Evolutionary conservation across 768 basidiomycete genomes (phyloP).

Genomic region (Tulasnella sp.): DNA sequence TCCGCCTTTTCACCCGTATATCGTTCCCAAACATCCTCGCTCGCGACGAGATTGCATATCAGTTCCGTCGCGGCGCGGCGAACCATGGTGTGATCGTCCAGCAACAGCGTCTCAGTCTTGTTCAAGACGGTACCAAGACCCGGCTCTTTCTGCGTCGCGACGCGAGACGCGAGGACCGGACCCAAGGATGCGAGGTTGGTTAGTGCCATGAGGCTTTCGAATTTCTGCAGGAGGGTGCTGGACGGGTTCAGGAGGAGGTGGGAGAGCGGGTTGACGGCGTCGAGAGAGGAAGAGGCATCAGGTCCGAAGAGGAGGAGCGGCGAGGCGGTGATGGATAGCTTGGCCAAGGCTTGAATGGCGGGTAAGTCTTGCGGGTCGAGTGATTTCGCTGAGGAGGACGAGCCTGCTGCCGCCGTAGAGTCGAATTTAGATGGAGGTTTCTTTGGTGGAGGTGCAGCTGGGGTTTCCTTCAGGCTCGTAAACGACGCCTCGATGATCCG

Average conservation of each 20-base stretch:
- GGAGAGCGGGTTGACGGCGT: slow-evolving; percentile 79
- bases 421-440: slow-evolving; percentile 35
- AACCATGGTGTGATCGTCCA: slow-evolving; percentile 79
- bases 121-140: slow-evolving; percentile 51
- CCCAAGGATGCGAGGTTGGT: slow-evolving; percentile 88
- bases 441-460: slow-evolving; percentile 8
- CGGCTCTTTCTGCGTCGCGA: slow-evolving; percentile 46
- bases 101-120: slow-evolving; percentile 66
- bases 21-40: slow-evolving; percentile 68
- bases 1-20: slow-evolving; percentile 47
- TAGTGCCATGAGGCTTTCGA: slow-evolving; percentile 93
- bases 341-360: slow-evolving; percentile 84
- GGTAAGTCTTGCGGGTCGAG: slow-evolving; percentile 51
- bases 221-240: slow-evolving; percentile 73
- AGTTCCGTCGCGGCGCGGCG: slow-evolving; percentile 87
- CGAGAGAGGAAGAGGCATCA: slow-evolving; percentile 66
- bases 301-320: slow-evolving; percentile 91
- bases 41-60: slow-evolving; percentile 82
- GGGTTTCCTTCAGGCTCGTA: neutral
- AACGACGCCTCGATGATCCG: slow-evolving; percentile 52
- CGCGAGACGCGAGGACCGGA: slow-evolving; percentile 58
- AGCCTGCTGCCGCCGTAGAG: slow-evolving; percentile 35
- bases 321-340: slow-evolving; percentile 87
- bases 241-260: slow-evolving; percentile 64
- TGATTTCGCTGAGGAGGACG: slow-evolving; percentile 28